Evolutionary conservation across 805 yeast genomes (phyloP).

Genomic region (Isabelozyma rhagii): DNA sequence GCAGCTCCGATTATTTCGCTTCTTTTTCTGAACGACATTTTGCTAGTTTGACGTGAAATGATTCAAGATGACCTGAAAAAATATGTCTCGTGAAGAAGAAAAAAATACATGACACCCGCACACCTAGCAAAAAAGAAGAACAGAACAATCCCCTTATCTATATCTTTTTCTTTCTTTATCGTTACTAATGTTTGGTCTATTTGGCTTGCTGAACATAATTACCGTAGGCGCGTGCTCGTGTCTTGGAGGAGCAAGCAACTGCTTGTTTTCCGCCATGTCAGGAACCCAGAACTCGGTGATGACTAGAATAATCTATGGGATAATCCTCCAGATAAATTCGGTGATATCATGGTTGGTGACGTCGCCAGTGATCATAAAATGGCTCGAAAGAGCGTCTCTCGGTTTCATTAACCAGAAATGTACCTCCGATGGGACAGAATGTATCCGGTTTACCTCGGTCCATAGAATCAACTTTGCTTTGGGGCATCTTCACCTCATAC

Average conservation of each 20-base stretch:
- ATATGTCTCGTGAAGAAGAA: too few species aligned
- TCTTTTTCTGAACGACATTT: constrained; percentile 43
- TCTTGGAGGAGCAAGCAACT: constrained; percentile 39
- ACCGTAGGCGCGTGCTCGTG: not conserved
- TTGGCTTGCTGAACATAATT: not conserved
- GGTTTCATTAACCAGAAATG: constrained; percentile 72
- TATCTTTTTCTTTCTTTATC: not conserved
- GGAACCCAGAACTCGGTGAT: constrained; percentile 72
- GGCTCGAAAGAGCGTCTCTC: constrained; percentile 68
- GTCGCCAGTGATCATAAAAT: constrained; percentile 70
- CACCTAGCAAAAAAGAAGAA: not conserved
- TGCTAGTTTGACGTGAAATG: not conserved
- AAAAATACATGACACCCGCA: not conserved
- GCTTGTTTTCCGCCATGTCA: constrained; percentile 49
- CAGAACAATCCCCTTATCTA: not conserved
- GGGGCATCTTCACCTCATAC: constrained; percentile 69
- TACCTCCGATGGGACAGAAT: constrained; percentile 66
- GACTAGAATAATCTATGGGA: constrained; percentile 85
- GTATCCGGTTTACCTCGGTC: constrained; percentile 90
- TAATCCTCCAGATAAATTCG: constrained; percentile 72
- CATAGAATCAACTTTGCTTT: constrained; percentile 87
- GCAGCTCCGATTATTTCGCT: constrained; percentile 31
- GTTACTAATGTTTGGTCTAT: not conserved
- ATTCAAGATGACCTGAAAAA: not conserved
- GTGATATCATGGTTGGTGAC: constrained; percentile 90